phyloP scores from a whole-genome alignment of 1,284 basidiomycete species.

The Ustilago shanxiensis region DNA sequence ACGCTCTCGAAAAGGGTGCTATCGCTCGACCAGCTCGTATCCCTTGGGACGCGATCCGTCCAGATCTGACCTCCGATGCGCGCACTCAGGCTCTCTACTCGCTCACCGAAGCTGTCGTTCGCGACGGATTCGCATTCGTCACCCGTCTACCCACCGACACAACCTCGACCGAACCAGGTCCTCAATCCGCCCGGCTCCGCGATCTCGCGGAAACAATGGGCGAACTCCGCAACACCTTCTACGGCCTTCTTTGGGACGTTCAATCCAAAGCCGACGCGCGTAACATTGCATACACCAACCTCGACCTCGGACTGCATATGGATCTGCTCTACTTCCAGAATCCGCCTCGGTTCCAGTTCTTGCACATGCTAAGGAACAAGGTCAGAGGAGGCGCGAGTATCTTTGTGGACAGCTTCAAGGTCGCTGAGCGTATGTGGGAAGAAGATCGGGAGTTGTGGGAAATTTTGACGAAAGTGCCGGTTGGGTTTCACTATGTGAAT shows the following conservation, averaged over 20 bases:
- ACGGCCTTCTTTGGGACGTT: slow-evolving; percentile 91
- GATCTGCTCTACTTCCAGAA: slow-evolving; percentile 74
- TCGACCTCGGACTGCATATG: slow-evolving; percentile 91
- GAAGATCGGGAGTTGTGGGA: slow-evolving; percentile 76
- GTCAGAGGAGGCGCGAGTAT: slow-evolving; percentile 87
- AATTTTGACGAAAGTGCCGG: slow-evolving; percentile 77
- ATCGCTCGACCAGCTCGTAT: slow-evolving; percentile 75
- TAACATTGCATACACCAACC: slow-evolving; percentile 95
- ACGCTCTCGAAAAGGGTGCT: slow-evolving; percentile 15
- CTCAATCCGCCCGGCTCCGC: slow-evolving; percentile 41
- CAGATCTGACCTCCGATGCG: slow-evolving; percentile 12
- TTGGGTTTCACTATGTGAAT: slow-evolving; percentile 92
- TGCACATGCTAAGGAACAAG: slow-evolving; percentile 81
- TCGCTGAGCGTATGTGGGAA: slow-evolving; percentile 76
- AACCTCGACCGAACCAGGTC: slow-evolving; percentile 56
- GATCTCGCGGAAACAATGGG: slow-evolving; percentile 73
- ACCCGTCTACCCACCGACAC: slow-evolving; percentile 75
- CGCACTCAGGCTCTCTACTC: slow-evolving; percentile 60
- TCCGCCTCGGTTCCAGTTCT: slow-evolving; percentile 89
- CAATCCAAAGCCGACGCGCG: slow-evolving; percentile 78
- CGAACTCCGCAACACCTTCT: slow-evolving; percentile 87
- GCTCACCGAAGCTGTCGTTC: slow-evolving; percentile 69
- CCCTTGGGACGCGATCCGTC: slow-evolving; percentile 44
- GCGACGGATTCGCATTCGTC: slow-evolving; percentile 74
- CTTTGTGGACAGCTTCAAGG: slow-evolving; percentile 86